phyloP scores from a whole-genome alignment of 129 eudicot genomes.

The Flaveria ramosissima region DNA sequence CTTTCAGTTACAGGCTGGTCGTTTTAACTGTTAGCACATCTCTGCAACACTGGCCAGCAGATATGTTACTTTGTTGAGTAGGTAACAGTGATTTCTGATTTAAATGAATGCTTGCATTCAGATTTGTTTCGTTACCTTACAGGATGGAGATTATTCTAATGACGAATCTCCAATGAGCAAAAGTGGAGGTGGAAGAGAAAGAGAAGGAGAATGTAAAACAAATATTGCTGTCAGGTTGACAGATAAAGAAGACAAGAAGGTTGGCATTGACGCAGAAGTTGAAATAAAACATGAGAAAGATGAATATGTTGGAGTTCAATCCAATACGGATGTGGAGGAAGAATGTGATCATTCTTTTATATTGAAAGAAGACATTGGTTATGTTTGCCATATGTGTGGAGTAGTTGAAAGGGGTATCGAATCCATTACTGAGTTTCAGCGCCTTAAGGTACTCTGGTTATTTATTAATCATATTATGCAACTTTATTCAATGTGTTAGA shows the following conservation, averaged over 20 bases:
- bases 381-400: constrained; percentile 24
- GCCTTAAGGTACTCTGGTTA: constrained; percentile 11
- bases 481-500: not conserved
- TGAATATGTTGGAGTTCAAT: no score
- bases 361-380: constrained; percentile 22
- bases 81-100: not conserved
- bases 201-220: not conserved
- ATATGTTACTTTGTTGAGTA: not conserved
- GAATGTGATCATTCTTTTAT: constrained; percentile 23
- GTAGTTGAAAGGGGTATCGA: constrained; percentile 15
- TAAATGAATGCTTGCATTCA: not conserved
- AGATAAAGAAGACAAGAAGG: not conserved
- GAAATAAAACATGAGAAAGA: no score
- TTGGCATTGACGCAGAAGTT: no score
- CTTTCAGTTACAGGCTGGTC: not conserved
- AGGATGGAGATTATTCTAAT: not conserved
- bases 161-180: not conserved
- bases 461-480: not conserved
- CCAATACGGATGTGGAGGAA: not conserved
- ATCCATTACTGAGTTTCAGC: constrained; percentile 19
- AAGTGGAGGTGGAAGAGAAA: not conserved
- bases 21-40: not conserved
- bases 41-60: not conserved
- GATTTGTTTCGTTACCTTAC: not conserved
- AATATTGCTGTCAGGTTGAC: not conserved